phyloP scores from a whole-genome alignment of 352 stramenopile species.

The Globisporangium heterothallicum region DNA sequence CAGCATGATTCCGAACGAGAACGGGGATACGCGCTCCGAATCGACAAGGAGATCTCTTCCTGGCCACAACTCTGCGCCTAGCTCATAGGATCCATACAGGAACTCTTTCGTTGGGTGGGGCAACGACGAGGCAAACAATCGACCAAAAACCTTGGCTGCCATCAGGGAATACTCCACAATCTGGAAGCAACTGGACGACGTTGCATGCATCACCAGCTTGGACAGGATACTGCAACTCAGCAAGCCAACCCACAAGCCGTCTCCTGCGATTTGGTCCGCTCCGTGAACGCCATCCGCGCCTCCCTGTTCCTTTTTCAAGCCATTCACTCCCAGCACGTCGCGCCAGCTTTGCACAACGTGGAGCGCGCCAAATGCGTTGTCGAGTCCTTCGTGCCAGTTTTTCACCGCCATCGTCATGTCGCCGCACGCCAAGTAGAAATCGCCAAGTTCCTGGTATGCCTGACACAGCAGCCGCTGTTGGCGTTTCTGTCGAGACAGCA shows the following conservation, averaged over 20 bases:
- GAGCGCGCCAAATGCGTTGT: slow-evolving; percentile 65
- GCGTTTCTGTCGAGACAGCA: slow-evolving; percentile 56
- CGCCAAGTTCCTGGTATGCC: slow-evolving; percentile 59
- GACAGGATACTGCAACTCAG: slow-evolving; percentile 43
- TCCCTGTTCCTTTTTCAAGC: slow-evolving; percentile 16
- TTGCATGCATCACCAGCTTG: slow-evolving; percentile 54
- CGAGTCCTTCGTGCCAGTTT: slow-evolving; percentile 62
- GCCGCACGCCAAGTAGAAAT: slow-evolving; percentile 58
- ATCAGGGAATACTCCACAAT: slow-evolving; percentile 61
- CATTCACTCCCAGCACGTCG: slow-evolving; percentile 27
- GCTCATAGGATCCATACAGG: slow-evolving; percentile 51
- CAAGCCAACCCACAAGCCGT: slow-evolving; percentile 52
- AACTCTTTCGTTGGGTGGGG: slow-evolving; percentile 53
- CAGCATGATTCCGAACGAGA: slow-evolving; percentile 33
- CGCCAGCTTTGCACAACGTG: slow-evolving; percentile 44
- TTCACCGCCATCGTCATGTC: slow-evolving; percentile 43
- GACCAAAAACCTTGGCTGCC: slow-evolving; percentile 47
- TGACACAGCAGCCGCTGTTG: slow-evolving; percentile 54
- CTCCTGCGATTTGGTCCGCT: slow-evolving; percentile 32
- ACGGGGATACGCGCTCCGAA: slow-evolving; percentile 28
- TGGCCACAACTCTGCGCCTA: slow-evolving; percentile 54
- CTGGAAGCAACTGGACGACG: slow-evolving; percentile 24
- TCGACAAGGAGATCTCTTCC: slow-evolving; percentile 43
- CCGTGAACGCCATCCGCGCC: slow-evolving; percentile 13
- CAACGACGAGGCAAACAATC: slow-evolving; percentile 53